Base-by-base conservation (phyloP, 2,329 filamentous ascomycete genomes). In the Zymoseptoria ardabiliae region DNA sequence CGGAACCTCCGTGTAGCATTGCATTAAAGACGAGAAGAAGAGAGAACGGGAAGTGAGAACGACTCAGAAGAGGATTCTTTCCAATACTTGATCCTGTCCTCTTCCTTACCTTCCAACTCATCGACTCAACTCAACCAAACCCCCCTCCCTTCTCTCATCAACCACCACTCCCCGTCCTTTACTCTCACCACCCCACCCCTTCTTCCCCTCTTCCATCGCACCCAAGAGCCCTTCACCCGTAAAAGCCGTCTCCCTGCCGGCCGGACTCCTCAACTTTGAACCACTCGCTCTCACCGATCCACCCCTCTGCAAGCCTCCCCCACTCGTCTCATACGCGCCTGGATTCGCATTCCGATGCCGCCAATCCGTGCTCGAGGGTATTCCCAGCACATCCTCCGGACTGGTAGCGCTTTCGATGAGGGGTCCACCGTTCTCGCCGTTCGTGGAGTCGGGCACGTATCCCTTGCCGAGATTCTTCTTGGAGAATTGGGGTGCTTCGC, bases 401-500 rank as follows among this genome's bases (percentile, higher is more conserved):
- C 73, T 76, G 1, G 78, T 79, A 21, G 78, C 78, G 50, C 69
- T 73, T 28, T 79, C 77, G 21, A 81, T 75, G 5, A 80, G 70
- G 1, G 74, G 75, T 2, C 77, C 77, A 1, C 73, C 62, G 17
- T 2, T n/a, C 4, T 45, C 35, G 17, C 66, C 65, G 2, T 58
- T 61, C 7, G 71, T 58, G 2, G 68, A 66, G 8, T 74, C 73
- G 1, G 69, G 70, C 22, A 61, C 58, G 67, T 71, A 77, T 3
- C 83, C 84, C 60, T 80, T 80, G 17, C 80, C 77, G 22, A 53
- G 22, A 4, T 23, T 28, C 54, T 82, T 81, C 53, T 77, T 78
- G 56, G 77, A 73, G 68, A 81, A 80, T 71, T 86, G 79, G 19
- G 86, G 86, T 6, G 85, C 80, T 62, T 88, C 85, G 54, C 81